Evolutionary conservation across 1,139 yeast genomes (phyloP).

Genomic region (Zhuliangozyma parablackwelliae): DNA sequence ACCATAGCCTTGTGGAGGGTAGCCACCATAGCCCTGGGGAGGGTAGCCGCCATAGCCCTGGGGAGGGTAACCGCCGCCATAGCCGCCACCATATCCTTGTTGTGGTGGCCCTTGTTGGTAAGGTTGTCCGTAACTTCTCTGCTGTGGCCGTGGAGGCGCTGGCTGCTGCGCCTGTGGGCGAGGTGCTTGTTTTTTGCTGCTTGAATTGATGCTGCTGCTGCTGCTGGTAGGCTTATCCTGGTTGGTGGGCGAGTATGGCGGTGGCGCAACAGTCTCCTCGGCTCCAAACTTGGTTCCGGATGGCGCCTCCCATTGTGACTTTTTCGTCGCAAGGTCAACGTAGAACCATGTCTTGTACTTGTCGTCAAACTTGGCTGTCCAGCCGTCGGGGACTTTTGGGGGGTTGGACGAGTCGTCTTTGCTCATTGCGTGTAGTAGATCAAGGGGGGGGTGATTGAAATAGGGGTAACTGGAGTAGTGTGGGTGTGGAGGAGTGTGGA

Average conservation of each 20-base stretch:
- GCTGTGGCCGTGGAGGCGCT: slow-evolving; percentile 11
- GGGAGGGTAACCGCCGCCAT: slow-evolving; percentile 13
- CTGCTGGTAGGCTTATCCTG: slow-evolving; percentile 4
- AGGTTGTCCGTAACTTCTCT: slow-evolving; percentile 11
- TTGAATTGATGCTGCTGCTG: slow-evolving; percentile 10
- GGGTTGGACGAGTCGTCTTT: slow-evolving; percentile 25
- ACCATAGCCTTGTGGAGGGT: slow-evolving; percentile 20
- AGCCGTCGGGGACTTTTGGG: slow-evolving; percentile 70
- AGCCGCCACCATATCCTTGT: slow-evolving; percentile 6
- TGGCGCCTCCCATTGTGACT: slow-evolving; percentile 92
- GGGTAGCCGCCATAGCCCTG: slow-evolving; percentile 14
- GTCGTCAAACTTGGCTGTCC: slow-evolving; percentile 84
- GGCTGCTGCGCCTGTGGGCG: no score
- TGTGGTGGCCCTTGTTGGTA: slow-evolving; percentile 10
- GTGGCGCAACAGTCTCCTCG: slow-evolving; percentile 27
- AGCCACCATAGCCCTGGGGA: slow-evolving; percentile 15
- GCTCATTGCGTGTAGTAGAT: slow-evolving; percentile 4
- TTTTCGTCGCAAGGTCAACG: slow-evolving; percentile 65
- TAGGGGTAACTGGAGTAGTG: no score
- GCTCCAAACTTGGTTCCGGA: slow-evolving; percentile 44
- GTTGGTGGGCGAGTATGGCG: slow-evolving; percentile 29
- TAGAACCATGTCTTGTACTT: slow-evolving; percentile 75
- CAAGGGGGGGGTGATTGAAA: neutral
- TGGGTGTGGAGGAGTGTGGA: no score
- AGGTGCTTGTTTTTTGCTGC: no score